A percentile compares a stretch with the other conserved stretches of the same genome.
Evolutionary conservation across 306 rosid genomes (phyloP).

Genomic region (Lithocarpus polystachyus): DNA sequence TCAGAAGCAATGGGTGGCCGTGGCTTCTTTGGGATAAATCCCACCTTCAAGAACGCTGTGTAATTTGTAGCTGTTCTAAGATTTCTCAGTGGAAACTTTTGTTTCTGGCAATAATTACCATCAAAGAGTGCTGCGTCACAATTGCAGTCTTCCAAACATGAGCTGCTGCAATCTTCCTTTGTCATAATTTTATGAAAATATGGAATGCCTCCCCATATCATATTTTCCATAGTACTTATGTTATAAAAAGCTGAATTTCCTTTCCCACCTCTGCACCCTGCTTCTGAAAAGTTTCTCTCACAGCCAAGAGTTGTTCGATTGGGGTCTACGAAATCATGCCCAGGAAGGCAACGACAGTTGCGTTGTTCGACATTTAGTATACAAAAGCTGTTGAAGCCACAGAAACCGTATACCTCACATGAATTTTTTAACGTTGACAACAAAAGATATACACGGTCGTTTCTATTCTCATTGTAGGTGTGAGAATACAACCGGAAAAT

Average conservation of each 20-base stretch:
- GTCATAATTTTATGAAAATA: background rate
- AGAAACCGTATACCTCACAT: background rate
- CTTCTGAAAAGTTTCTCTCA: background rate
- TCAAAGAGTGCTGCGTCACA: background rate
- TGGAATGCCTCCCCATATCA: accelerated
- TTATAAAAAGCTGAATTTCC: background rate
- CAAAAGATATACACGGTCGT: too few species aligned
- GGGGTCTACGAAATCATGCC: background rate
- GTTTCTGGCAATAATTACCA: background rate
- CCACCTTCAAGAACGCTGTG: background rate
- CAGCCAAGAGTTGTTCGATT: background rate
- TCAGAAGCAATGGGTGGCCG: background rate
- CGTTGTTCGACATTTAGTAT: background rate
- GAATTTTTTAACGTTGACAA: background rate
- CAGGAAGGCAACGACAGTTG: background rate
- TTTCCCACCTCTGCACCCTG: background rate
- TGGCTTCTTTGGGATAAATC: background rate
- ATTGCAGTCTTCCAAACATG: background rate
- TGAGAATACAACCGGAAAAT: background rate
- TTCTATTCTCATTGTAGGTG: background rate
- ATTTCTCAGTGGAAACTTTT: background rate
- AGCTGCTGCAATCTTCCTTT: background rate
- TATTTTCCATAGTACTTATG: background rate
- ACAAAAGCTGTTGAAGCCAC: background rate
- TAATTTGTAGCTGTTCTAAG: accelerated